Evolutionary conservation across 75 land plant species (phyloP), one percentile per base, ranked within the genome.

Genomic region (Gnetum montanum): DNA sequence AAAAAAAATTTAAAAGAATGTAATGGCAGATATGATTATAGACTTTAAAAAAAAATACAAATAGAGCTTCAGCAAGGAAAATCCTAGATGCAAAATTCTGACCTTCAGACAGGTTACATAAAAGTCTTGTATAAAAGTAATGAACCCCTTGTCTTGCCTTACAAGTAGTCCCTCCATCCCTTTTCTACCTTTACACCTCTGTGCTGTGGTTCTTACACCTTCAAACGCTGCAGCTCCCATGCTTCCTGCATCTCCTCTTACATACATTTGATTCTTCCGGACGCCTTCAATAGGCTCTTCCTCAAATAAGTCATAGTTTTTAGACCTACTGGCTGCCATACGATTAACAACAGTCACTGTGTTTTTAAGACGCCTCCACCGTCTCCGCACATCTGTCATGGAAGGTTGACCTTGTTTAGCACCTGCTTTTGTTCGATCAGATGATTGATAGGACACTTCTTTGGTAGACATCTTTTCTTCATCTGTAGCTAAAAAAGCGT

Each of bases 121-220:
- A 51, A 74, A 70, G 58, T 74, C 78, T 44, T 74, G 78, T 12
- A 74, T 38, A 43, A 64, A 59, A 29, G 67, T 46, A 46, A 70
- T 52, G 47, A 74, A 45, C 10, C 73, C 44, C 34, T 71, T 74
- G 36, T 74, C 78, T 36, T 74, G 78, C 44, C 63, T 65, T 25
- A 74, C 78, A 49, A 74, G 23, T 46, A 74, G 52, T 38, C 69
- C 78, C 37, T 74, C 78, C 78, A 74, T 74, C 47, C 78, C 78
- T 52, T 65, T 74, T 56, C 78, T 64, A 4, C 78, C 78, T 41
- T 65, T 70, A 8, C 49, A 46, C 15, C 57, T 35, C 27, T 31
- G 31, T 23, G 54, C 46, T 36, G 53, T 68, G 16, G 78, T 70
- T 43, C 59, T 70, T 7, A 61, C 72, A 27, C 77, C 77, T 57